These are phyloP conservation scores for Alternaria triticina DNA, from an alignment of 2,329 filamentous ascomycete species.

Conservation along the genomic window DNA sequence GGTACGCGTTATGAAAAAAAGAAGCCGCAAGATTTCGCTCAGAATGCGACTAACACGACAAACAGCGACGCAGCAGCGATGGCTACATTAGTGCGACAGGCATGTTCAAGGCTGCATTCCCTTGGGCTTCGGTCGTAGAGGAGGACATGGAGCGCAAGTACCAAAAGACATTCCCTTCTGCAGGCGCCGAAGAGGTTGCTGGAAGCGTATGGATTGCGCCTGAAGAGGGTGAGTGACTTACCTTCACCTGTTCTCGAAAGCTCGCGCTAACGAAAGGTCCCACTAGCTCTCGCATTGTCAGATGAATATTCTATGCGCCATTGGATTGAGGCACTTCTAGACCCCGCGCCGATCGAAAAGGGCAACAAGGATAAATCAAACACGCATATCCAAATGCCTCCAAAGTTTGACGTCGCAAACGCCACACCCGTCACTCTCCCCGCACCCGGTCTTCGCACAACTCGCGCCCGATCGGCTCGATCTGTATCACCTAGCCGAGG, in stretches of 20 bases:
- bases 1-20: conserved; percentile 56
- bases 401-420: conserved; percentile 71
- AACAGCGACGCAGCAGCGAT: conserved; percentile 78
- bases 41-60: conserved; percentile 35
- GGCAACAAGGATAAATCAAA: conserved; percentile 72
- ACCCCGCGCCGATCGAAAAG: conserved; percentile 79
- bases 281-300: conserved; percentile 77
- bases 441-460: conserved; percentile 40
- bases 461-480: conserved; percentile 62
- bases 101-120: conserved; percentile 92
- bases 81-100: conserved; percentile 85
- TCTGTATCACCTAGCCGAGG: conserved; percentile 65
- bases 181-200: conserved; percentile 89
- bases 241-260: background rate
- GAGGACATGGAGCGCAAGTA: conserved; percentile 80
- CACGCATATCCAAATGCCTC: conserved; percentile 75
- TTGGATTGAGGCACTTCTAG: conserved; percentile 93
- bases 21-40: conserved; percentile 6
- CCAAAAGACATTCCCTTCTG: conserved; percentile 81
- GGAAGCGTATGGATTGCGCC: conserved; percentile 97
- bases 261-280: conserved; percentile 25
- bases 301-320: conserved; percentile 83
- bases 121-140: conserved; percentile 74
- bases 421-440: conserved; percentile 29
- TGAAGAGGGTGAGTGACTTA: conserved; percentile 61